Evolutionary conservation across 1,284 basidiomycete genomes (phyloP), one percentile per base, ranked within the genome.

Genomic region (Omphalotus olearius): DNA sequence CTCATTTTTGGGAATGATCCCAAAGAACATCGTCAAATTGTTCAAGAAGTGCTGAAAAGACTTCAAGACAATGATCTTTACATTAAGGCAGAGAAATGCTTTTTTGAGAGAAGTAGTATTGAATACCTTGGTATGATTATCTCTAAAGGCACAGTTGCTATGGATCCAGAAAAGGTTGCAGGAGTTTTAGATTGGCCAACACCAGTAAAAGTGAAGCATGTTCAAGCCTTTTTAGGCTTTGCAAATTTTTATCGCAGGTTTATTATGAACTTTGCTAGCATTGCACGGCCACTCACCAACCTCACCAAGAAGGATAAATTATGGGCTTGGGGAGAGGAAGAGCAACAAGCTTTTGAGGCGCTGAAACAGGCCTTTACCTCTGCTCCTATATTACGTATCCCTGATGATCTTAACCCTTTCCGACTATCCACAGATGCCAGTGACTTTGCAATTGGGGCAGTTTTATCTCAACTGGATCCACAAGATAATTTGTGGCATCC

Each of bases 81-180:
- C 45, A 38, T 59, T 13, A 68, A 69, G 40, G 10, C 57, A 2
- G 56, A 58, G 39, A 69, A 71, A 50, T 69, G 67, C 50, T 50
- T 60, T 16, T 70, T 69, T 56, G 52, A 60, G 45, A 16, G 37
- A 10, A 20, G 36, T 2, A 10, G 53, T 7, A 56, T 62, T 11
- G 63, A 67, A 13, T 75, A 66, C 60, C 58, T 75, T 0, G 72
- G 73, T 2, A 61, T 66, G 48, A 55, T 68, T 33, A 56, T 73
- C 13, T 44, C 33, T 1, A 14, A 53, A 52, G 45, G 60, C 9
- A 61, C 63, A 0, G 44, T 71, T n/a, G 17, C 16, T 0, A 69
- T 71, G 67, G 62, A 68, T 42, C 53, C 54, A 0, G 50, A 45
- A 9, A 73, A 73, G 56, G 47, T 72, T 1, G 10, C 58, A n/a